Conservation (phyloP, 306 rosid species). For the Pterocarpus santalinus region DNA sequence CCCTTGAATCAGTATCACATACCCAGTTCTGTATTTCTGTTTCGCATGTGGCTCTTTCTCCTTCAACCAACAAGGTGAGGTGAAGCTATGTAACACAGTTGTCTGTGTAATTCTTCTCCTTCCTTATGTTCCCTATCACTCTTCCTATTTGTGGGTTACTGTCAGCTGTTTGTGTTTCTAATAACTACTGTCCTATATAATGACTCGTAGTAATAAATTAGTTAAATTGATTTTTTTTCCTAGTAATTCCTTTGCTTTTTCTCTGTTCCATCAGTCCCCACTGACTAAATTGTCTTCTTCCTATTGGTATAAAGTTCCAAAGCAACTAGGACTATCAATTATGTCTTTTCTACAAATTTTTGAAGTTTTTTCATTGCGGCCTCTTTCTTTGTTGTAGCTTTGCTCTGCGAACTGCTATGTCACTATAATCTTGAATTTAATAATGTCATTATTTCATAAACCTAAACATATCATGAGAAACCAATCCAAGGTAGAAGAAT, state of each 20-base stretch:
- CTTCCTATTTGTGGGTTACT: background rate
- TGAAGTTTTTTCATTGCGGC: background rate
- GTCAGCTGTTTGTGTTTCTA: background rate
- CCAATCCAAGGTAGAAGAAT: constrained; percentile 13
- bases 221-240: background rate
- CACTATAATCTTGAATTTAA: background rate
- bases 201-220: background rate
- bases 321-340: background rate
- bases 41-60: constrained; percentile 28
- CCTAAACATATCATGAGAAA: constrained; percentile 25
- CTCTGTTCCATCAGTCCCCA: constrained; percentile 12
- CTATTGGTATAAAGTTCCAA: background rate
- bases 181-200: background rate
- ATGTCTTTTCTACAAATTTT: background rate
- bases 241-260: constrained; percentile 3
- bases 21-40: background rate
- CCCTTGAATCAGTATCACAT: background rate
- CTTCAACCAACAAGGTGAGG: constrained; percentile 18
- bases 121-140: constrained; percentile 2
- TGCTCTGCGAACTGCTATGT: background rate
- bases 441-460: constrained; percentile 5
- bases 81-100: constrained; percentile 17
- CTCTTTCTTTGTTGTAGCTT: background rate
- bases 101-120: background rate
- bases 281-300: constrained; percentile 10